These are phyloP conservation scores for Epichloe aotearoae DNA, from an alignment of 2,329 filamentous ascomycete genomes.

Conservation along the genomic window DNA sequence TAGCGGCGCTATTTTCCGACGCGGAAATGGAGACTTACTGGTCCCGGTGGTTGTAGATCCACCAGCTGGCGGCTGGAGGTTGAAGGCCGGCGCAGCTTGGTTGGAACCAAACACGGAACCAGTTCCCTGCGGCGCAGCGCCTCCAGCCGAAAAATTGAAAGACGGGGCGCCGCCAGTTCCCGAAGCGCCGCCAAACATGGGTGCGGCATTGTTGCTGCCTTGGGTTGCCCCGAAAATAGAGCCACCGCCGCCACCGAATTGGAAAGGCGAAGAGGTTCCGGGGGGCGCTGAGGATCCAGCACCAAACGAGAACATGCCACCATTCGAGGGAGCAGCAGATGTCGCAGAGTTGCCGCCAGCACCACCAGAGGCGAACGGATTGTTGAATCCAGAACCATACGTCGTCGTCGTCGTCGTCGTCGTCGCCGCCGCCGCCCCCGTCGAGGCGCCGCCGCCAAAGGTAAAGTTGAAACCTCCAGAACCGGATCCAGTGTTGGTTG, in stretches of 20 bases:
- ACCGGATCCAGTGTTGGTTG: slow-evolving; percentile 12
- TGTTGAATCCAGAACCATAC: slow-evolving; percentile 21
- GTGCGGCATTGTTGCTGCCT: slow-evolving; percentile 11
- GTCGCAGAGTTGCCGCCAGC: slow-evolving; percentile 12
- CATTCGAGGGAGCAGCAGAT: slow-evolving; percentile 13
- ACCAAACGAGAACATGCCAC: slow-evolving; percentile 26
- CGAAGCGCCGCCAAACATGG: slow-evolving; percentile 20
- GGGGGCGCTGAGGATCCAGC: slow-evolving; percentile 15
- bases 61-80: slow-evolving; percentile 28
- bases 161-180: slow-evolving; percentile 17
- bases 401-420: slow-evolving; percentile 3
- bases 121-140: slow-evolving; percentile 15
- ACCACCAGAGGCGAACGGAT: slow-evolving; percentile 24
- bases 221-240: slow-evolving; percentile 16
- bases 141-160: slow-evolving; percentile 26
- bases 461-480: slow-evolving; percentile 21
- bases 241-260: slow-evolving; percentile 22
- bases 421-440: slow-evolving; percentile 2
- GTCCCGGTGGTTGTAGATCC: slow-evolving; percentile 32
- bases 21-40: slow-evolving; percentile 30
- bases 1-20: slow-evolving; percentile 31
- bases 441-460: slow-evolving; percentile 8
- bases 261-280: slow-evolving; percentile 20
- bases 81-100: slow-evolving; percentile 22
- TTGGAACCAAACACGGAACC: slow-evolving; percentile 21